Percentiles rank a stretch among this genome's conserved stretches.
Evolutionary conservation across 768 basidiomycete species (phyloP).

Genomic region (Mycena floridula): DNA sequence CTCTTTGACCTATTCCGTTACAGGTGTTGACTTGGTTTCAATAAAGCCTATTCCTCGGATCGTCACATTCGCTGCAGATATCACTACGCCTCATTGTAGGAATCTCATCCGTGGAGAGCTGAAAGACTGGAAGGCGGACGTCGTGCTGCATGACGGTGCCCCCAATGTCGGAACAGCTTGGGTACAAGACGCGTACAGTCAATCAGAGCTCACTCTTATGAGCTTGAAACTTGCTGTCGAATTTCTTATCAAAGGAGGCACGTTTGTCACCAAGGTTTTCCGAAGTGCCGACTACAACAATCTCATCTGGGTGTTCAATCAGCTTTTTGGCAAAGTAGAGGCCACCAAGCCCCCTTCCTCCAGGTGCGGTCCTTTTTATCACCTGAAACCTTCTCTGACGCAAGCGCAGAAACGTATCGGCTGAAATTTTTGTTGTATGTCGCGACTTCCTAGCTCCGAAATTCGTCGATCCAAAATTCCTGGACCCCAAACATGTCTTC

Average conservation of each 20-base stretch:
- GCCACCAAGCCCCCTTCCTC: constrained; percentile 99
- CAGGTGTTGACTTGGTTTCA: constrained; percentile 92
- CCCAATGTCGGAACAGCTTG: constrained; percentile 99
- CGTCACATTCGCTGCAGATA: constrained; percentile 88
- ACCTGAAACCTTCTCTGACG: background rate
- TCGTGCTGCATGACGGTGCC: constrained; percentile 97
- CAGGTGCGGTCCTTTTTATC: constrained; percentile 41
- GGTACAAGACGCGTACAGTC: constrained; percentile 97
- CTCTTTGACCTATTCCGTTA: constrained; percentile 9
- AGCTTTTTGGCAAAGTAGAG: constrained; percentile 93
- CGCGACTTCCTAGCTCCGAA: constrained; percentile 92
- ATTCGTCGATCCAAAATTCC: constrained; percentile 95
- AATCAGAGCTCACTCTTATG: constrained; percentile 95
- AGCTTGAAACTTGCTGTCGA: constrained; percentile 93
- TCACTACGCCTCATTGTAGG: constrained; percentile 89
- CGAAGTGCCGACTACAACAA: constrained; percentile 98
- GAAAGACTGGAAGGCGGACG: constrained; percentile 99
- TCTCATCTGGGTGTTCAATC: constrained; percentile 97
- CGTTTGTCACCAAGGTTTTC: constrained; percentile 98
- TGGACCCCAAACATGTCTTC: constrained; percentile 97
- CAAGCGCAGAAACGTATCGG: constrained; percentile 82
- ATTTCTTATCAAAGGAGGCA: constrained; percentile 88
- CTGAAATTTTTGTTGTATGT: constrained; percentile 99
- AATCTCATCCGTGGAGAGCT: constrained; percentile 79
- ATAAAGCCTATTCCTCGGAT: constrained; percentile 95